Evolutionary conservation across 2,329 filamentous ascomycete species (phyloP).

Genomic region (Ambrosiella beaveri): DNA sequence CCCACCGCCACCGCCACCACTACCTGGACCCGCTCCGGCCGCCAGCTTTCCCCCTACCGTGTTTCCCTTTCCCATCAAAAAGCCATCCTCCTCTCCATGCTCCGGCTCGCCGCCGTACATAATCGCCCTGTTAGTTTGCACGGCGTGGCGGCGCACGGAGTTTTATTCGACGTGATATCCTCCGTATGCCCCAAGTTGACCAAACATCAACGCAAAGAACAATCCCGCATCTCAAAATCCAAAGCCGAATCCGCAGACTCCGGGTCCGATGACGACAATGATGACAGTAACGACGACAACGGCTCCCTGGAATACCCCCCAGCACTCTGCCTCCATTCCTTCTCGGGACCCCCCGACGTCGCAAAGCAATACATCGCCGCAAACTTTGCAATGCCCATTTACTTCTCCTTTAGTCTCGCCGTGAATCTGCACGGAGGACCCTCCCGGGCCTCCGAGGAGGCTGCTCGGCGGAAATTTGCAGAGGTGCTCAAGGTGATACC

Average conservation of each 20-base stretch:
- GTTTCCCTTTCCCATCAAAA: slow-evolving; percentile 55
- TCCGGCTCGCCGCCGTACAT: slow-evolving; percentile 53
- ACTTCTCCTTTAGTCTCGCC: slow-evolving; percentile 70
- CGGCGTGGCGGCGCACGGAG: slow-evolving; percentile 59
- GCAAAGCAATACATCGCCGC: slow-evolving; percentile 63
- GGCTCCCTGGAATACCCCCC: slow-evolving; percentile 50
- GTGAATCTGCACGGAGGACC: slow-evolving; percentile 46
- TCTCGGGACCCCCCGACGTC: slow-evolving; percentile 59
- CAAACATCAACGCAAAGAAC: slow-evolving; percentile 41
- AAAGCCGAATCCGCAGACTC: slow-evolving; percentile 16
- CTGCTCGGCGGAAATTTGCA: slow-evolving; percentile 12
- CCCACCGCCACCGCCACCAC: slow-evolving; percentile 27
- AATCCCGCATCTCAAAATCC: slow-evolving; percentile 24
- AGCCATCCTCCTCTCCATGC: slow-evolving; percentile 45
- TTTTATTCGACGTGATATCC: slow-evolving; percentile 47
- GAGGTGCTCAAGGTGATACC: slow-evolving; percentile 55
- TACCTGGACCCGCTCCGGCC: slow-evolving; percentile 53
- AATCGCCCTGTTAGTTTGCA: slow-evolving; percentile 50
- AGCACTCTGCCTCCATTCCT: slow-evolving; percentile 84
- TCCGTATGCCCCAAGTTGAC: slow-evolving; percentile 51
- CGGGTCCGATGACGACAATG: slow-evolving; percentile 21
- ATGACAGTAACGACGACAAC: neutral
- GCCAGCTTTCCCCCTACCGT: slow-evolving; percentile 47
- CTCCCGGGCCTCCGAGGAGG: neutral
- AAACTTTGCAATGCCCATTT: slow-evolving; percentile 57